phyloP scores from a whole-genome alignment of 1,284 basidiomycete species.

The Fomitopsis pinicola region DNA sequence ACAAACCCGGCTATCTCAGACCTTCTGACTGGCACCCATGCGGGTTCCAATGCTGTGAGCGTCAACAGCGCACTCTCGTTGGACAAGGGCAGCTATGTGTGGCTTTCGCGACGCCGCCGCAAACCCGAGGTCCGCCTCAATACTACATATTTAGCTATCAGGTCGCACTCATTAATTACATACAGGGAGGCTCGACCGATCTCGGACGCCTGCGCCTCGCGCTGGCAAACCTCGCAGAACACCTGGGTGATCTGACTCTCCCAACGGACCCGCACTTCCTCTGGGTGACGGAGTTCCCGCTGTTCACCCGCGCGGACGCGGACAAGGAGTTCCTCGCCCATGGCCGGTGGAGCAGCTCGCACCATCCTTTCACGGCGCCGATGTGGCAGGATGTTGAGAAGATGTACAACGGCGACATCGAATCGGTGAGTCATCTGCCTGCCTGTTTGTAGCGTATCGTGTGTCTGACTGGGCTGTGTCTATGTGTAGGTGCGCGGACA shows the following conservation, averaged over 20 bases:
- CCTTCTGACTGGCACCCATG: slow-evolving; percentile 10
- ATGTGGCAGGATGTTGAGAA: slow-evolving; percentile 81
- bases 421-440: slow-evolving; percentile 42
- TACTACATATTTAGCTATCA: background rate
- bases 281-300: slow-evolving; percentile 95
- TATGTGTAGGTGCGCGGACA: slow-evolving; percentile 76
- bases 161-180: background rate
- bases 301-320: slow-evolving; percentile 84
- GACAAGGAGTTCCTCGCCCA: slow-evolving; percentile 85
- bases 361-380: slow-evolving; percentile 97
- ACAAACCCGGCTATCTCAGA: slow-evolving; percentile 28
- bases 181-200: slow-evolving; percentile 79
- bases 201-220: slow-evolving; percentile 74
- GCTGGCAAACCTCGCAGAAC: slow-evolving; percentile 60
- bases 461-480: background rate
- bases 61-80: slow-evolving; percentile 20
- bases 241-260: slow-evolving; percentile 42
- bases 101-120: slow-evolving; percentile 41
- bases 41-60: slow-evolving; percentile 4
- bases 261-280: slow-evolving; percentile 74
- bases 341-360: slow-evolving; percentile 87
- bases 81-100: slow-evolving; percentile 29
- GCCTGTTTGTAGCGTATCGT: background rate
- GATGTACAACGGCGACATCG: slow-evolving; percentile 65
- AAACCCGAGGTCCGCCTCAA: slow-evolving; percentile 37